A percentile compares a stretch with the other conserved stretches of the same genome.
phyloP scores from a whole-genome alignment of 2,329 filamentous ascomycete species.

The Aspergillus bombycis region DNA sequence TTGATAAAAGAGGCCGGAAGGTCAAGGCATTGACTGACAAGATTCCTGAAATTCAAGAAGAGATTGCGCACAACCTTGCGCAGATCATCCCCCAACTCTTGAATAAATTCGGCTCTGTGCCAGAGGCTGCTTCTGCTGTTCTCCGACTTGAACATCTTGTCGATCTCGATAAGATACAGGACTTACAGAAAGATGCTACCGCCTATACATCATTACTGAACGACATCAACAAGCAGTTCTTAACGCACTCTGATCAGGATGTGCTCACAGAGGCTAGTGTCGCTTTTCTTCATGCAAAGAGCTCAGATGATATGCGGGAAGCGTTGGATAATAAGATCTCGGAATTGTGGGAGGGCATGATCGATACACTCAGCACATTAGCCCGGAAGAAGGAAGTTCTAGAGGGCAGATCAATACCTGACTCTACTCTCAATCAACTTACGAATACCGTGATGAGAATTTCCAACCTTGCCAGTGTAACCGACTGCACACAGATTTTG shows the following conservation, averaged over 20 bases:
- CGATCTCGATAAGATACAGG: conserved; percentile 83
- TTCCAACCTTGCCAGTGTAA: conserved; percentile 76
- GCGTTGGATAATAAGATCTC: conserved; percentile 78
- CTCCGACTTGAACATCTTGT: conserved; percentile 84
- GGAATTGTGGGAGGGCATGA: conserved; percentile 81
- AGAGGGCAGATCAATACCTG: conserved; percentile 68
- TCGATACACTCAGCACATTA: conserved; percentile 72
- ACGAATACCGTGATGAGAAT: conserved; percentile 77
- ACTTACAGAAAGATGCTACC: conserved; percentile 81
- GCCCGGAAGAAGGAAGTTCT: conserved; percentile 73
- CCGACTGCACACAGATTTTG: conserved; percentile 74
- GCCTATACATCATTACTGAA: conserved; percentile 81
- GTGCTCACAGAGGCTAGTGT: conserved; percentile 83
- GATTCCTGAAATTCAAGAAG: conserved; percentile 71
- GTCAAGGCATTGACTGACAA: conserved; percentile 65
- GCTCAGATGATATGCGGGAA: conserved; percentile 87
- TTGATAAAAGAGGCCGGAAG: conserved; percentile 58
- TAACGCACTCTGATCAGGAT: conserved; percentile 82
- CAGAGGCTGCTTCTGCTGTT: conserved; percentile 82
- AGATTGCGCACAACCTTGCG: conserved; percentile 76
- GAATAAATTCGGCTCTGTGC: conserved; percentile 90
- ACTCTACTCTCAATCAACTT: conserved; percentile 68
- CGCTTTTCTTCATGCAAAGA: conserved; percentile 81
- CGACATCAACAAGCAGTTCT: conserved; percentile 92
- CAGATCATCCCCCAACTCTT: conserved; percentile 80